Base-by-base conservation (phyloP, 1,284 basidiomycete genomes). In the Volvariella volvacea region DNA sequence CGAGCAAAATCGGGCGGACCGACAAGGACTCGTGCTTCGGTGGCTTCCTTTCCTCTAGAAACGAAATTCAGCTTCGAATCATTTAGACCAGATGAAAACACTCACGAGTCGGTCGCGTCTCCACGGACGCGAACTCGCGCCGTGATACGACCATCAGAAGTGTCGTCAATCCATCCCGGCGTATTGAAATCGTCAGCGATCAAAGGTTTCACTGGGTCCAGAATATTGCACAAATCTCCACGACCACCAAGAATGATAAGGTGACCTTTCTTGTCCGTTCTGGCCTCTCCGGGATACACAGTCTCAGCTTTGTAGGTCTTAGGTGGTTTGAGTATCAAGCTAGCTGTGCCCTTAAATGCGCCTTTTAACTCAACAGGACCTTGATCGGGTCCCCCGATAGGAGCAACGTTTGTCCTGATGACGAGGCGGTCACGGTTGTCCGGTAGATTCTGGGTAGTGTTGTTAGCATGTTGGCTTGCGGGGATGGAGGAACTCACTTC, bases 1-100 rank as follows among this genome's bases (percentile, higher is more conserved):
- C 53, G 56, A 0, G 61, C 58, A 42, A 60, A 65, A 36, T 63
- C 61, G 3, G 63, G 63, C 3, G 62, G 57, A 7, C 54, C 58
- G 17, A 49, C 48, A 7, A 61, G 44, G 7, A 65, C 51, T 14
- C 49, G 48, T 20, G 59, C 54, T 19, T 49, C 55, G 41, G 54
- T 12, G 20, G 32, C 14, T 8, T 30, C n/a, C n/a, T n/a, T n/a
- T n/a, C n/a, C n/a, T n/a, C n/a, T n/a, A n/a, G n/a, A n/a, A n/a
- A n/a, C n/a, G n/a, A n/a, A n/a, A n/a, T n/a, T n/a, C n/a, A n/a
- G n/a, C n/a, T n/a, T n/a, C n/a, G n/a, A n/a, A n/a, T n/a, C n/a
- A n/a, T n/a, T n/a, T n/a, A n/a, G n/a, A n/a, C n/a, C n/a, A n/a
- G n/a, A n/a, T n/a, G n/a, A n/a, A n/a, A n/a, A n/a, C n/a, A n/a